Percentiles rank a stretch among this genome's conserved stretches.
phyloP scores from a whole-genome alignment of 2,329 filamentous ascomycete genomes.

The Lasiodiplodia sp. region DNA sequence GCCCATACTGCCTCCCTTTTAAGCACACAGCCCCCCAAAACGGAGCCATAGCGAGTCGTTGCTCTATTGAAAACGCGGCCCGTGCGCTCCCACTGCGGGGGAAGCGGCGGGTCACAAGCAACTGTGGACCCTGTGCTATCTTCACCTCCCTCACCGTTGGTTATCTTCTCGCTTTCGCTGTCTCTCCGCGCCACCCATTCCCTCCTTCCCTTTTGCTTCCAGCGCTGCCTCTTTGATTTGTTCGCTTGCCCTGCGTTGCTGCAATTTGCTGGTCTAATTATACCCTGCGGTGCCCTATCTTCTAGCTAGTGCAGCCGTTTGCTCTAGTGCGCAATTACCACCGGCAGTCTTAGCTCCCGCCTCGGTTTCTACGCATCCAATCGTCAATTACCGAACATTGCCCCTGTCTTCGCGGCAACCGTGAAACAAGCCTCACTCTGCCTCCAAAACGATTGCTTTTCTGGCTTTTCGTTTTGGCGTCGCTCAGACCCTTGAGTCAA shows the following conservation, averaged over 20 bases:
- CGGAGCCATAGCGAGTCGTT: neutral
- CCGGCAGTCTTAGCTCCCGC: neutral
- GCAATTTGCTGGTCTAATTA: conserved; percentile 1
- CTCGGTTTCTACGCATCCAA: neutral
- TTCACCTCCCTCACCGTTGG: neutral
- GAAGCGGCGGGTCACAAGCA: neutral
- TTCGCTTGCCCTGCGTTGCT: neutral
- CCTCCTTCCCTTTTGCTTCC: neutral
- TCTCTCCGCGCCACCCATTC: neutral
- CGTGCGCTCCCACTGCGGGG: conserved; percentile 17
- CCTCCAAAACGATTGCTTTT: neutral
- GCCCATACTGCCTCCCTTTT: neutral
- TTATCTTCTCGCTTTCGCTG: neutral
- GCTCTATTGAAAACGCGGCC: conserved; percentile 19
- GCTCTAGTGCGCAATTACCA: neutral
- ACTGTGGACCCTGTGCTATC: neutral
- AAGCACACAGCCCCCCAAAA: neutral
- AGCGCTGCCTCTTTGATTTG: neutral
- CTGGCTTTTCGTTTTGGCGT: neutral
- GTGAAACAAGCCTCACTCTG: neutral
- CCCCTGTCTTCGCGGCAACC: neutral
- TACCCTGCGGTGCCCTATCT: neutral
- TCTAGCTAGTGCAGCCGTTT: neutral
- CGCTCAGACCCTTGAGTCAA: neutral
- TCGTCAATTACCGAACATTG: neutral